Conservation (phyloP, 163 green algal genomes). For the Volvox carteri region DNA sequence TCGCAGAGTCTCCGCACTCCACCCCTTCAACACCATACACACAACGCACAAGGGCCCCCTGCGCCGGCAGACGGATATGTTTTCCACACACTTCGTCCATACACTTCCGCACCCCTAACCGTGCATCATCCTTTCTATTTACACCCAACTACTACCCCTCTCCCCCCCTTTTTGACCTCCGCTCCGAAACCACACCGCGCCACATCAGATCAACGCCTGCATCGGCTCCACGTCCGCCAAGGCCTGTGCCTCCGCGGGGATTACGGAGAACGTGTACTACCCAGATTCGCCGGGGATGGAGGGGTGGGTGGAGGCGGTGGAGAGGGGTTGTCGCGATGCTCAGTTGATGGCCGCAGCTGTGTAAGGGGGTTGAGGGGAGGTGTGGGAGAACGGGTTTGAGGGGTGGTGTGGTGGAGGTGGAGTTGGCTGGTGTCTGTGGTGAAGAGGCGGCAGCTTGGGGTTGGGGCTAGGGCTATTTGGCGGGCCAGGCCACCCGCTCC, state of each 20-base stretch:
- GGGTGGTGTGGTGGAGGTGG: not conserved
- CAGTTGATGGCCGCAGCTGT: not conserved
- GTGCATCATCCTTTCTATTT: not conserved
- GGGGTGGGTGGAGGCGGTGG: slow-evolving; percentile 81
- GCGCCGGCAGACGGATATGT: too few relatives aligned
- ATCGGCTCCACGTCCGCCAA: slow-evolving; percentile 91
- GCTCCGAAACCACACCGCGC: not conserved
- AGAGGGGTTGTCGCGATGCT: slow-evolving; percentile 68
- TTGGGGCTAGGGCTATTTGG: too few relatives aligned
- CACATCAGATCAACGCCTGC: slow-evolving; percentile 78
- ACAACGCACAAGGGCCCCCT: too few relatives aligned
- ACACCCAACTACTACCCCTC: not conserved
- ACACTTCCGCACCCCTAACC: too few relatives aligned
- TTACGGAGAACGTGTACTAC: slow-evolving; percentile 75
- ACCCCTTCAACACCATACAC: too few relatives aligned
- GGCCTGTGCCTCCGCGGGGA: slow-evolving; percentile 79
- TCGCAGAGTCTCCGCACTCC: too few relatives aligned
- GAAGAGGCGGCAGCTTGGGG: too few relatives aligned
- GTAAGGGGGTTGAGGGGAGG: not conserved
- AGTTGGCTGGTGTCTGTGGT: not conserved
- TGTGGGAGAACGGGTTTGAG: not conserved
- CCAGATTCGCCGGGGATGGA: slow-evolving; percentile 85
- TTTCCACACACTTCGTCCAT: too few relatives aligned
- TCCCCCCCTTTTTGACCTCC: not conserved
- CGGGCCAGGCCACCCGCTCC: too few relatives aligned